Evolutionary conservation across 139 green algal genomes (phyloP).

Genomic region (Deuterostichococcus epilithicus): DNA sequence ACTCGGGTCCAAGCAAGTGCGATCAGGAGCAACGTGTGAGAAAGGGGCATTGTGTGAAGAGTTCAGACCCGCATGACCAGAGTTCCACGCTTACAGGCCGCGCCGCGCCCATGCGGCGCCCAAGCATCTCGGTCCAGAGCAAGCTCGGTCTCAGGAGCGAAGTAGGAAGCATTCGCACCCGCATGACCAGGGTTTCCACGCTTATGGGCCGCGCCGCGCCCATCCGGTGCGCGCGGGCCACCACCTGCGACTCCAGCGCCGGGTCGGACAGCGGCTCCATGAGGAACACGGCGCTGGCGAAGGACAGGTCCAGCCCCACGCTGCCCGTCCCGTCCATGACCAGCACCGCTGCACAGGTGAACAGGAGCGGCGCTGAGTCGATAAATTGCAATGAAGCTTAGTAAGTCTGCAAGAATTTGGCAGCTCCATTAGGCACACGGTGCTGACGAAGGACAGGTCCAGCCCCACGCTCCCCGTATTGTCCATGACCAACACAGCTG

Average conservation of each 20-base stretch:
- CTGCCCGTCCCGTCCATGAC: constrained; percentile 75
- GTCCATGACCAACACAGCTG: constrained; percentile 70
- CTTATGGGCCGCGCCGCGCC: constrained; percentile 55
- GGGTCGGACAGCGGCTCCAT: constrained; percentile 92
- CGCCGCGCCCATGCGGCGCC: no score
- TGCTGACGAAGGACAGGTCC: constrained; percentile 78
- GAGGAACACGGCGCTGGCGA: constrained; percentile 82
- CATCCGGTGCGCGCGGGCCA: constrained; percentile 86
- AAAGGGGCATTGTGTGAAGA: no score
- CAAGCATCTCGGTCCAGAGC: no score
- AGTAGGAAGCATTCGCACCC: constrained; percentile 7
- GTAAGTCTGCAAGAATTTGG: constrained; percentile 30
- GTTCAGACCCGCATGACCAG: no score
- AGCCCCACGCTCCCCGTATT: constrained; percentile 65
- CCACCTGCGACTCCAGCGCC: constrained; percentile 71
- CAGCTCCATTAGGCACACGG: constrained; percentile 94
- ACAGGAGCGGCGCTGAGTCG: not conserved
- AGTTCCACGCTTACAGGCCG: no score
- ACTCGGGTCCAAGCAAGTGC: no score
- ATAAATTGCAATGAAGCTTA: no score
- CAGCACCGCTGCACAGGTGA: constrained; percentile 47
- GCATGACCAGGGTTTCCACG: constrained; percentile 86
- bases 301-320: constrained; percentile 90
- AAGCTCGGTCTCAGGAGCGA: no score
- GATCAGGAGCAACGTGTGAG: no score